These are phyloP conservation scores for Trichosporon sp. DNA, from an alignment of 1,284 basidiomycete species.

Conservation along the genomic window DNA sequence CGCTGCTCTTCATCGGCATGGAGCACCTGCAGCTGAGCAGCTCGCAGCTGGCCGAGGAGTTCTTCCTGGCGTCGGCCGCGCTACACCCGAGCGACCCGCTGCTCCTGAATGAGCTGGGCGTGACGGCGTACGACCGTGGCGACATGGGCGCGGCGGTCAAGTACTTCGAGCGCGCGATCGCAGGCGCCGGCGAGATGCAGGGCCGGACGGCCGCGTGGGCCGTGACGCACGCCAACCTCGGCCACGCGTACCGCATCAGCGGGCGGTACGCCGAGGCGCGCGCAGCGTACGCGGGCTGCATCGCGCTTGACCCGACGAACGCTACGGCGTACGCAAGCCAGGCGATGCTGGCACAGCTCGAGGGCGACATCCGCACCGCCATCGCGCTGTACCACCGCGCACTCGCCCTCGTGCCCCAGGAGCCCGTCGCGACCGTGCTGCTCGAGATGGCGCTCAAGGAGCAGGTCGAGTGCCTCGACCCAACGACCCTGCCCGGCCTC, in stretches of 20 bases:
- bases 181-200: constrained; percentile 73
- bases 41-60: constrained; percentile 74
- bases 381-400: constrained; percentile 88
- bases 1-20: constrained; percentile 95
- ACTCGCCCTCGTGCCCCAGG: constrained; percentile 76
- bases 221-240: constrained; percentile 82
- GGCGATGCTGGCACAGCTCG: constrained; percentile 74
- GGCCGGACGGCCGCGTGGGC: constrained; percentile 77
- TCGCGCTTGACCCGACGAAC: constrained; percentile 74
- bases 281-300: constrained; percentile 64
- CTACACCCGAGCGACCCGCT: constrained; percentile 85
- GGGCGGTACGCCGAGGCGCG: constrained; percentile 69
- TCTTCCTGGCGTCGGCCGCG: constrained; percentile 70
- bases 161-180: constrained; percentile 68
- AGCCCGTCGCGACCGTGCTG: constrained; percentile 76
- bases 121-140: constrained; percentile 81
- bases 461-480: constrained; percentile 41
- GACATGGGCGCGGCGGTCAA: constrained; percentile 65
- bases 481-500: constrained; percentile 38
- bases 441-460: constrained; percentile 73
- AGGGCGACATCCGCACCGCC: constrained; percentile 66
- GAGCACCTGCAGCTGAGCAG: constrained; percentile 91
- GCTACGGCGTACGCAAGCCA: constrained; percentile 73
- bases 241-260: constrained; percentile 75
- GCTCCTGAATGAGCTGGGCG: constrained; percentile 85